Evolutionary conservation across 805 yeast genomes (phyloP).

Genomic region (Monosporozyma siamensis): DNA sequence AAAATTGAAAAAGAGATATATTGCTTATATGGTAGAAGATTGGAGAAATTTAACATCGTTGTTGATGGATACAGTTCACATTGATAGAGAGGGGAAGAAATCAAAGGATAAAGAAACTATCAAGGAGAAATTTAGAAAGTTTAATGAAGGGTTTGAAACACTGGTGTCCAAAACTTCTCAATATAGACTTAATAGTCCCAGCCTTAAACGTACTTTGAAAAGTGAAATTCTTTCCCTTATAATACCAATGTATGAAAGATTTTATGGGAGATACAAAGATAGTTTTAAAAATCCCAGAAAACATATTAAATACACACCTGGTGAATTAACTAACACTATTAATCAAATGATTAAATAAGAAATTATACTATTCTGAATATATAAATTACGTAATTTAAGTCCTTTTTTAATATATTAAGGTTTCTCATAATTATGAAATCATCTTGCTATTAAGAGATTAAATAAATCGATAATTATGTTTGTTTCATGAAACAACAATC

Average conservation of each 20-base stretch:
- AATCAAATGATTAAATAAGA: constrained; percentile 20
- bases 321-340: constrained; percentile 21
- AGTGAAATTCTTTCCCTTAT: constrained; percentile 65
- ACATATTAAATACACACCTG: constrained; percentile 30
- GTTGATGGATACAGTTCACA: constrained; percentile 68
- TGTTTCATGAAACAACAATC: too few species aligned
- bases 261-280: constrained; percentile 53
- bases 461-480: too few species aligned
- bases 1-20: constrained; percentile 60
- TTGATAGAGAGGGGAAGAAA: constrained; percentile 39
- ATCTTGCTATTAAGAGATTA: too few species aligned
- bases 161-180: constrained; percentile 56
- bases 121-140: constrained; percentile 75
- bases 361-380: not conserved
- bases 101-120: constrained; percentile 73
- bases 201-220: constrained; percentile 51
- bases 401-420: too few species aligned
- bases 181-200: constrained; percentile 57
- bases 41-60: constrained; percentile 77
- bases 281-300: constrained; percentile 31
- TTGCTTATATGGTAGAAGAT: constrained; percentile 59
- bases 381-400: not conserved
- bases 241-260: constrained; percentile 74
- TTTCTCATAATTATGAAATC: too few species aligned
- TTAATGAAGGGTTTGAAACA: constrained; percentile 76